Conservation (phyloP, 1,139 yeast genomes). For the Diutina siamensis region DNA sequence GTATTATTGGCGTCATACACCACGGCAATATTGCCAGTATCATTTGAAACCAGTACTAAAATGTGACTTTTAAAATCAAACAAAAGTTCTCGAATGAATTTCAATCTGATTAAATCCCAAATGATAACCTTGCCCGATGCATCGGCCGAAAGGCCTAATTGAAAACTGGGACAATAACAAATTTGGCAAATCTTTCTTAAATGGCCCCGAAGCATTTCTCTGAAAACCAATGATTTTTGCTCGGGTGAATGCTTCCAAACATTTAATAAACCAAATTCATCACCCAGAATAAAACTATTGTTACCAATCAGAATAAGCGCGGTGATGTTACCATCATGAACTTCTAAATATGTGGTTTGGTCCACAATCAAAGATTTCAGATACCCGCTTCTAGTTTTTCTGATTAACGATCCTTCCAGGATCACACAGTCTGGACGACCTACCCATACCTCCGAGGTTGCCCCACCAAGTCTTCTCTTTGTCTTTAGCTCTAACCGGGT, state of each 20-base stretch:
- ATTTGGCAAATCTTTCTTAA: conserved; percentile 28
- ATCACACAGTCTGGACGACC: conserved; percentile 30
- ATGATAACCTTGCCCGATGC: conserved; percentile 33
- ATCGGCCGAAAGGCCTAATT: conserved; percentile 42
- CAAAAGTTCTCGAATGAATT: conserved; percentile 32
- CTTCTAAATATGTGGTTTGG: conserved; percentile 26
- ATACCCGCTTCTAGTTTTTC: conserved; percentile 16
- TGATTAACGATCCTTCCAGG: conserved; percentile 26
- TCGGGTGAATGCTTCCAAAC: conserved; percentile 36
- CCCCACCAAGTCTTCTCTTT: conserved; percentile 9
- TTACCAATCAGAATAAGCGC: conserved; percentile 25
- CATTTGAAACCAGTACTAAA: conserved; percentile 39
- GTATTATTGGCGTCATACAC: not conserved
- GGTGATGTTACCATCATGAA: conserved; percentile 28
- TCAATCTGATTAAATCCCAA: conserved; percentile 50
- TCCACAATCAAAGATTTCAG: conserved; percentile 29
- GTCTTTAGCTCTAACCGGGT: conserved; percentile 27
- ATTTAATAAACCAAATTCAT: conserved; percentile 43
- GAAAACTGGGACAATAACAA: conserved; percentile 36
- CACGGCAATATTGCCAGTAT: conserved; percentile 39
- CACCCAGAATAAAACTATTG: conserved; percentile 38
- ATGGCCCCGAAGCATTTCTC: conserved; percentile 45
- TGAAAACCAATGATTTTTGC: conserved; percentile 26
- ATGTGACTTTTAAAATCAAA: conserved; percentile 9
- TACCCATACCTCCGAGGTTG: conserved; percentile 25